Base-by-base conservation (phyloP, 2,329 filamentous ascomycete genomes). In the Pseudogymnoascus sp. region DNA sequence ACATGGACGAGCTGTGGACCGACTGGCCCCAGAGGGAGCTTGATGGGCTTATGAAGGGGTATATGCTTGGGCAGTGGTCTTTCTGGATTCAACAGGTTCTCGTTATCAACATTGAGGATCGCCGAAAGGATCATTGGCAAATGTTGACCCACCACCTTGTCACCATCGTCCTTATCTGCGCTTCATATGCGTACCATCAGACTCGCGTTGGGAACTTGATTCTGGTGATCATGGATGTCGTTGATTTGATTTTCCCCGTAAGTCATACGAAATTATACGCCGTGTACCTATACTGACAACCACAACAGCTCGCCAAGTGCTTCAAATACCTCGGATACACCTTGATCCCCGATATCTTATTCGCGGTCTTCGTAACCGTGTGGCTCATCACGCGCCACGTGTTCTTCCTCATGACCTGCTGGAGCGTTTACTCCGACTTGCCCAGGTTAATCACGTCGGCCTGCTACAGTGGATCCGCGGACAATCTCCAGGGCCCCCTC, bases 61-160 rank as follows among this genome's bases (percentile, higher is more conserved):
- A 99, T 76, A 90, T 96, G 71, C 82, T 99, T 34, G 88, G 88
- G 12, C 93, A 97, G 75, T 89, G 93, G 77, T 88, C 89, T 23
- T 97, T 97, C 76, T 97, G 91, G 89, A 76, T 97, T 59, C 93
- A 97, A 77, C 93, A 96, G 77, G 89, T 97, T 67, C 80, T 97
- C 34, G 91, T 97, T 64, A 91, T 97, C 74, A 89, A 97, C 76
- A 92, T 97, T 65, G 95, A 99, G 77, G 90, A 96, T 77, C 86
- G 89, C 68, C 85, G 95, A 71, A 97, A 97, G 78, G 95, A 99
- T 71, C 89, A 97, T 76, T 89, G 86, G 79, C 93, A 97, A 76
- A 97, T 97, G 95, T 86, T 97, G 69, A 88, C 86, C 16, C 95
- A 97, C 75, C 95, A 99, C 77, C 84, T 97, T 73, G 87, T 97